Base-by-base conservation (phyloP, 208 protist species). In the Trypanosomatidae sp. region DNA sequence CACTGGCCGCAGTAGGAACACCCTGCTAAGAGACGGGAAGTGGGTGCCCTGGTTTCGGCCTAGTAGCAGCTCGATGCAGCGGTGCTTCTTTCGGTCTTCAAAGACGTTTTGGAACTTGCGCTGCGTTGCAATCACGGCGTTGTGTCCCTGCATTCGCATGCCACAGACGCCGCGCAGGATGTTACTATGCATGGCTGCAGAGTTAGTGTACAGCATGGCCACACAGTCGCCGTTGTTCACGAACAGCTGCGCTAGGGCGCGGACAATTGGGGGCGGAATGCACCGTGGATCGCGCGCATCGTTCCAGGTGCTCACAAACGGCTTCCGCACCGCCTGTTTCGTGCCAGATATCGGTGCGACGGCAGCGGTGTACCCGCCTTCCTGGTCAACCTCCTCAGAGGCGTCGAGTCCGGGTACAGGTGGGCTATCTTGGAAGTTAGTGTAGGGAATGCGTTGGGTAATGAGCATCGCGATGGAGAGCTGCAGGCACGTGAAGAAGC, bases 151-250 rank as follows among this genome's bases (percentile, higher is more conserved):
- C 60, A 77, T 46, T 19, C 76, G 79, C 74, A 94, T 84, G 36
- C 91, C 91, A 59, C 85, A 92, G 25, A 97, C 73, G 33, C 82
- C 86, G 30, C 96, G 85, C 49, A 98, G 88, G 50, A 97, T 84
- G 71, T 91, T 91, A 59, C 88, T 88, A 74, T 98, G 93, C 92
- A 98, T 97, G 1, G 96, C 96, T 10, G 87, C 87, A 12, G 96
- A 98, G 70, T 90, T 97, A n/a, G 95, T 98, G 79, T 97, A 98
- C 25, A 98, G 68, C 74, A 85, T 86, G 3, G 93, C 91, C 39
- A 95, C 91, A 56, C 91, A 91, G 78, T 98, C 96, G 28, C 96
- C 96, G 74, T 94, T 96, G 66, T 88, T 70, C 6, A 97, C 87
- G 62, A 91, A 95, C 3, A 97, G 71, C 73, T 89, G 87, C 19